A percentile compares a stretch with the other conserved stretches of the same genome.
Conservation (phyloP, 2,329 filamentous ascomycete species). For the Pseudogymnoascus sp. region DNA sequence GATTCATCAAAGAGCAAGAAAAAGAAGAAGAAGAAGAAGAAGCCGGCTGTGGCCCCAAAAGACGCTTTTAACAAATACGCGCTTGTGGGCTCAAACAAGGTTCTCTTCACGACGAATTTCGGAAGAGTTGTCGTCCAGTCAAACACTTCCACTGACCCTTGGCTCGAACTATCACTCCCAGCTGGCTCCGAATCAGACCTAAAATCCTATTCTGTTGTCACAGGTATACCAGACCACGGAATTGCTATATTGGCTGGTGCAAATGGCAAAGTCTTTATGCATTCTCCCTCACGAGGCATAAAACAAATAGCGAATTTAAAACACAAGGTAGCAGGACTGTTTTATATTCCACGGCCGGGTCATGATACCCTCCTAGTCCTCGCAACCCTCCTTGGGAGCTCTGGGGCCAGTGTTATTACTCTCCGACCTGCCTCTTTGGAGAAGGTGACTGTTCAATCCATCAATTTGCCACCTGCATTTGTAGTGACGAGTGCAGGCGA, state of each 20-base stretch:
- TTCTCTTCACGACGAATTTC: conserved; percentile 52
- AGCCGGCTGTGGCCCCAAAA: conserved; percentile 30
- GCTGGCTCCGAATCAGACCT: conserved; percentile 31
- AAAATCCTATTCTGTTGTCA: conserved; percentile 40
- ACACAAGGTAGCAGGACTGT: conserved; percentile 24
- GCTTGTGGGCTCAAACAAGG: conserved; percentile 43
- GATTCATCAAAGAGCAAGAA: not conserved
- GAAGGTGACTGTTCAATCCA: conserved; percentile 11
- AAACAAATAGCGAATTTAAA: conserved; percentile 4
- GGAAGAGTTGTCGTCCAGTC: conserved; percentile 49
- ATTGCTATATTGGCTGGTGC: conserved; percentile 40
- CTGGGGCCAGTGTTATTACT: conserved; percentile 28
- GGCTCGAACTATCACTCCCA: conserved; percentile 27
- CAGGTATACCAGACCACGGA: conserved; percentile 29
- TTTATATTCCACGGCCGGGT: conserved; percentile 19
- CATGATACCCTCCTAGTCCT: conserved; percentile 16
- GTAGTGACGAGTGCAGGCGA: conserved; percentile 43
- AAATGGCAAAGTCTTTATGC: conserved; percentile 31
- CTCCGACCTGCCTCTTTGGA: conserved; percentile 13
- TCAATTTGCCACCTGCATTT: conserved; percentile 36
- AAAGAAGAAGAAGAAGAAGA: conserved; percentile 21
- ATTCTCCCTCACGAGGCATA: conserved; percentile 15
- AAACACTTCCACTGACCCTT: conserved; percentile 16
- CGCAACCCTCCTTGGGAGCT: conserved; percentile 29
- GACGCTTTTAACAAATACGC: conserved; percentile 54